Evolutionary conservation across 2,329 filamentous ascomycete genomes (phyloP).

Genomic region (Scleromitrula shiraiana): DNA sequence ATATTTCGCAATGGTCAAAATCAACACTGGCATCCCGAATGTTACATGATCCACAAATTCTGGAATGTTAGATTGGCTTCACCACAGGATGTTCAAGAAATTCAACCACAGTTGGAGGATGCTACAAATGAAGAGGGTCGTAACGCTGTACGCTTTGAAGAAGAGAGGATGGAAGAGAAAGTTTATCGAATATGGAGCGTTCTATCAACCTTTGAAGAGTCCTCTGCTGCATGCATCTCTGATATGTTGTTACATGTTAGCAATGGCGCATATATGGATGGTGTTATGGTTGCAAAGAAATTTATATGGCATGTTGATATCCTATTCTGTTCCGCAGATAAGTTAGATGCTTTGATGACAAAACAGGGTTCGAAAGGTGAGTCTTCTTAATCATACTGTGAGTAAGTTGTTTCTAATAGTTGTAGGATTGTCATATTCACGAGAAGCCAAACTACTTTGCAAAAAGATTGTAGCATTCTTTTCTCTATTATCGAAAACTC

Average conservation of each 20-base stretch:
- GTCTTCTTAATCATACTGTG: constrained; percentile 18
- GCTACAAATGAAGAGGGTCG: constrained; percentile 61
- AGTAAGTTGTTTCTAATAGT: constrained; percentile 8
- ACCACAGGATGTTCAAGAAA: constrained; percentile 39
- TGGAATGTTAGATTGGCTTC: constrained; percentile 82
- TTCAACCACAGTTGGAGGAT: constrained; percentile 32
- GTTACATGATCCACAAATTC: constrained; percentile 99
- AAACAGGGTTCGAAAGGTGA: constrained; percentile 66
- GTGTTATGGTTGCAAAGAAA: constrained; percentile 86
- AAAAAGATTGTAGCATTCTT: constrained; percentile 99
- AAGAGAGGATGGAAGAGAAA: constrained; percentile 95
- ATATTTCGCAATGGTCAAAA: constrained; percentile 97
- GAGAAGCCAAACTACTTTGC: constrained; percentile 97
- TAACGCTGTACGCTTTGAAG: constrained; percentile 69
- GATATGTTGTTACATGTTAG: constrained; percentile 98
- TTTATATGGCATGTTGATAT: constrained; percentile 97
- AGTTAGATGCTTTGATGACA: constrained; percentile 67
- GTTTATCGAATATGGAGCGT: constrained; percentile 98
- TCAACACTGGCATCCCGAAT: constrained; percentile 98
- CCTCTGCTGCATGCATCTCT: constrained; percentile 94
- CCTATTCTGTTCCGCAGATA: constrained; percentile 80
- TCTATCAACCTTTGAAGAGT: constrained; percentile 93
- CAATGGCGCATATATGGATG: constrained; percentile 93
- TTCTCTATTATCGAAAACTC: constrained; percentile 85
- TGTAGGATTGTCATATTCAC: constrained; percentile 75